A percentile compares a stretch with the other conserved stretches of the same genome.
Conservation (phyloP, 2,329 filamentous ascomycete genomes). For the Sclerotiophoma versabilis region DNA sequence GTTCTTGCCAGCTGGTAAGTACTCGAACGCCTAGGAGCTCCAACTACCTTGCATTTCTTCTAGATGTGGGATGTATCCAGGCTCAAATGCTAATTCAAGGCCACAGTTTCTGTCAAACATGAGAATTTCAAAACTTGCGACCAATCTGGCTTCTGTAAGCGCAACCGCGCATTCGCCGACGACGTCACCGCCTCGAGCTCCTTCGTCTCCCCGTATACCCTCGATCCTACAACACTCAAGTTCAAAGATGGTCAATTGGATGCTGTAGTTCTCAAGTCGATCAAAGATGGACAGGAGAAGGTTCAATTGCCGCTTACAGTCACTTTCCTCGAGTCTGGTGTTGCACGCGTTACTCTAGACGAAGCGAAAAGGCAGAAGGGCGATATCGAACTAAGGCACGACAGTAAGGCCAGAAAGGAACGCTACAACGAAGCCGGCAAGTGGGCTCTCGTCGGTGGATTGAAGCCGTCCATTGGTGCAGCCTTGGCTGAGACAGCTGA, state of each 20-base stretch:
- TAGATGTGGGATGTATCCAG: background rate
- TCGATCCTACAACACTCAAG: constrained; percentile 73
- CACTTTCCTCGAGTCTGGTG: constrained; percentile 88
- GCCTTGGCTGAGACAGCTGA: constrained; percentile 71
- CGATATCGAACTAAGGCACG: constrained; percentile 85
- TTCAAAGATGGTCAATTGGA: constrained; percentile 83
- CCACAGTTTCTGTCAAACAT: constrained; percentile 82
- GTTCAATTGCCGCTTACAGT: constrained; percentile 83
- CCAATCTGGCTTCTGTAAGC: constrained; percentile 96
- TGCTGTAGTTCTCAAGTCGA: constrained; percentile 81
- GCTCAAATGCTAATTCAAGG: constrained; percentile 10
- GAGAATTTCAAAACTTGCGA: constrained; percentile 97
- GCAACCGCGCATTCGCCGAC: constrained; percentile 90
- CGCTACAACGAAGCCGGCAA: constrained; percentile 91
- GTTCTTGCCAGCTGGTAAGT: constrained; percentile 49
- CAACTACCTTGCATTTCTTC: background rate
- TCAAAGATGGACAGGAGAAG: constrained; percentile 69
- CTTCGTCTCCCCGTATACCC: constrained; percentile 82
- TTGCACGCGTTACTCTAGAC: constrained; percentile 85
- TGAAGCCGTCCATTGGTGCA: constrained; percentile 74
- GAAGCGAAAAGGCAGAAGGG: constrained; percentile 90
- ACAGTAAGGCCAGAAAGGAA: constrained; percentile 85
- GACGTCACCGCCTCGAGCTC: constrained; percentile 69
- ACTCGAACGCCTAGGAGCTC: constrained; percentile 8
- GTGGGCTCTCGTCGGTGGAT: constrained; percentile 84